Evolutionary conservation across 225 moss, liverwort and hornwort genomes (phyloP).

Genomic region (Asterella californica): DNA sequence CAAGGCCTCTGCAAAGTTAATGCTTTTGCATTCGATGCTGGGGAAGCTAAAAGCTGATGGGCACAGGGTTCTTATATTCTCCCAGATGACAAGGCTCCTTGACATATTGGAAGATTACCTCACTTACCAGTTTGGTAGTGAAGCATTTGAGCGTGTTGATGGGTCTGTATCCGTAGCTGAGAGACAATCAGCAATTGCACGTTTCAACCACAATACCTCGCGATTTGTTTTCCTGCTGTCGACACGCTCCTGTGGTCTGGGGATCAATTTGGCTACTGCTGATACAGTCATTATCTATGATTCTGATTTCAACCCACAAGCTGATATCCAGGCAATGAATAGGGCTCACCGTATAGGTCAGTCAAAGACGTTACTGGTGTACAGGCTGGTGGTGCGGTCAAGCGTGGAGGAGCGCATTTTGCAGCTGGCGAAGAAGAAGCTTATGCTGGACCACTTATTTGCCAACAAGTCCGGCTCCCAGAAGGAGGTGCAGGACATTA

Average conservation of each 20-base stretch:
- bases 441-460: slow-evolving; percentile 66
- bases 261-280: slow-evolving; percentile 64
- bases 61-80: slow-evolving; percentile 76
- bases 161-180: slow-evolving; percentile 59
- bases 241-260: slow-evolving; percentile 70
- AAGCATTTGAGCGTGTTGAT: slow-evolving; percentile 78
- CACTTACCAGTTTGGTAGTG: slow-evolving; percentile 55
- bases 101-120: slow-evolving; percentile 85
- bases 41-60: slow-evolving; percentile 62
- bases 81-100: slow-evolving; percentile 68
- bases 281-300: slow-evolving; percentile 94
- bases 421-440: slow-evolving; percentile 66
- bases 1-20: slow-evolving; percentile 81
- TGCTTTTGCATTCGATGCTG: slow-evolving; percentile 84
- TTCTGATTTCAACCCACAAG: slow-evolving; percentile 76
- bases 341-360: slow-evolving; percentile 68
- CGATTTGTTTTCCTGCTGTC: slow-evolving; percentile 86
- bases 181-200: slow-evolving; percentile 60
- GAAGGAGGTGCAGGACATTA: slow-evolving; percentile 73
- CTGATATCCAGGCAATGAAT: slow-evolving; percentile 87
- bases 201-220: slow-evolving; percentile 75
- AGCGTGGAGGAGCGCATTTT: slow-evolving; percentile 92
- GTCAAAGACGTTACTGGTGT: slow-evolving; percentile 65
- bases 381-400: slow-evolving; percentile 66
- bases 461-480: slow-evolving; percentile 59